phyloP scores from a whole-genome alignment of 1,139 yeast species.

The Debaryomycetaceae sp. region DNA sequence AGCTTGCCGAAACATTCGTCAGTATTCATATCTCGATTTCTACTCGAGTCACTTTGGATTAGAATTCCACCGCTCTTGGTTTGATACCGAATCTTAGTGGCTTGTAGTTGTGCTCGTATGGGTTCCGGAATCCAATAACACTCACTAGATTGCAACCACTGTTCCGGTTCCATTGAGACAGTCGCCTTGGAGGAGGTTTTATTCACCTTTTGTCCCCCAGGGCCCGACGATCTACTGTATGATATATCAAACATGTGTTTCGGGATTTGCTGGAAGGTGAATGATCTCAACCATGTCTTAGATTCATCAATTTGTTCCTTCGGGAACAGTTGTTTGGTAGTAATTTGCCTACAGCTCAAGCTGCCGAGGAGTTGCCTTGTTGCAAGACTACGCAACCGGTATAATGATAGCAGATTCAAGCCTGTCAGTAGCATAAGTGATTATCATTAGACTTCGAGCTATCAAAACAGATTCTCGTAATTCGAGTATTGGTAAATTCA shows the following conservation, averaged over 20 bases:
- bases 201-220: conserved; percentile 95
- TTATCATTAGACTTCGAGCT: neutral
- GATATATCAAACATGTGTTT: conserved; percentile 45
- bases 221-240: conserved; percentile 79
- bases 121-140: conserved; percentile 63
- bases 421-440: neutral
- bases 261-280: conserved; percentile 43
- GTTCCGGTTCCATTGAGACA: conserved; percentile 43
- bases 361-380: neutral
- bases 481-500: neutral
- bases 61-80: conserved; percentile 57
- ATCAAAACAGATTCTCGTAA: neutral
- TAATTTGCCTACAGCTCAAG: neutral
- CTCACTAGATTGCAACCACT: conserved; percentile 44
- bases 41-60: conserved; percentile 57
- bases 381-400: neutral
- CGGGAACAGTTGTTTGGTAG: conserved; percentile 4
- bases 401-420: neutral
- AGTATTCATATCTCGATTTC: conserved; percentile 59
- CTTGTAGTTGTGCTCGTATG: conserved; percentile 42
- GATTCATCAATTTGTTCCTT: conserved; percentile 28
- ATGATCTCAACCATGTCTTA: conserved; percentile 42
- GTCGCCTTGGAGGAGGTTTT: conserved; percentile 81
- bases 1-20: conserved; percentile 61
- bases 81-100: conserved; percentile 47